Conservation (phyloP, 2,329 filamentous ascomycete species). For the Pseudogymnoascus sp. region DNA sequence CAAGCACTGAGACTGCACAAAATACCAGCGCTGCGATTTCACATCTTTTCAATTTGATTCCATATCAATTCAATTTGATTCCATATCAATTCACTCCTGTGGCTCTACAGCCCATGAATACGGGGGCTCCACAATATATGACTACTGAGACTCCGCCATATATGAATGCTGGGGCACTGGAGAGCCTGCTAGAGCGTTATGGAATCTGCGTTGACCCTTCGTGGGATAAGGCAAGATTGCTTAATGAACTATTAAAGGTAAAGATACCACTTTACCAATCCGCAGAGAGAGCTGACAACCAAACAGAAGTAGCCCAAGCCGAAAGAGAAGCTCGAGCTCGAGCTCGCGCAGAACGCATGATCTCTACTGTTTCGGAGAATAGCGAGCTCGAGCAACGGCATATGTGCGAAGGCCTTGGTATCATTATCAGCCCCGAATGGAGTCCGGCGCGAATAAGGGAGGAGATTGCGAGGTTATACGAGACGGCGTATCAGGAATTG, state of each 20-base stretch:
- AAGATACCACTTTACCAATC: not conserved
- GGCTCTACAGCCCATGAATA: not conserved
- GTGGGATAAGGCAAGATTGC: not conserved
- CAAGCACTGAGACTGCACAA: not conserved
- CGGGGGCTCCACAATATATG: not conserved
- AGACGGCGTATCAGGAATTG: conserved; percentile 1
- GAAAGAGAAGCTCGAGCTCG: not conserved
- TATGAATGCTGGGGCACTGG: not conserved
- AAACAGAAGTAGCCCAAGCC: not conserved
- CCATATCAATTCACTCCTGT: not conserved
- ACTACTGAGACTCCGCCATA: not conserved
- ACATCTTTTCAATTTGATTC: not conserved
- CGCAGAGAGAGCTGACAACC: conserved; percentile 1
- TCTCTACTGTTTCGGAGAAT: not conserved
- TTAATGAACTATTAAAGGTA: not conserved
- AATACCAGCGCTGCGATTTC: not conserved
- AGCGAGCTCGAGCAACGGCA: conserved; percentile 1
- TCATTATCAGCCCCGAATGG: not conserved
- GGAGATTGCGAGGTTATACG: not conserved
- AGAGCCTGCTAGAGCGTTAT: not conserved
- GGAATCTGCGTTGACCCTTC: not conserved
- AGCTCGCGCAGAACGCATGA: not conserved
- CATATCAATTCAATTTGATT: not conserved
- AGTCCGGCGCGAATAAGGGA: not conserved
- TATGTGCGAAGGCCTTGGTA: not conserved